Percentiles rank a stretch among this genome's conserved stretches.
Conservation (phyloP, 108 stramenopile species). For the Poteriospumella lacustris region DNA sequence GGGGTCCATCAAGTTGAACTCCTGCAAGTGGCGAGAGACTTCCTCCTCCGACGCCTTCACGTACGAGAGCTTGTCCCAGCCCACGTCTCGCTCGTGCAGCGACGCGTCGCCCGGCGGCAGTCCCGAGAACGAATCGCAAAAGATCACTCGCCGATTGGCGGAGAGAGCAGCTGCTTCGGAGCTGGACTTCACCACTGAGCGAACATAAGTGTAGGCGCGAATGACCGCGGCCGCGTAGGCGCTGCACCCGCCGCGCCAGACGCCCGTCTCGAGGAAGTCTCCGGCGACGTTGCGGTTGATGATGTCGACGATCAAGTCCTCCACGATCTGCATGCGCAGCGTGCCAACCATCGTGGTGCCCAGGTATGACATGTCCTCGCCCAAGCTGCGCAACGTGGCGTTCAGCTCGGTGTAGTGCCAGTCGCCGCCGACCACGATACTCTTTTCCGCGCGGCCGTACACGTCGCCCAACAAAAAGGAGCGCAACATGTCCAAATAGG, state of each 20-base stretch:
- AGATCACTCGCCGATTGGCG: too few relatives aligned
- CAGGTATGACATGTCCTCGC: too few relatives aligned
- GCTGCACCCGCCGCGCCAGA: conserved; percentile 24
- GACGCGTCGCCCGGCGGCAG: conserved; percentile 31
- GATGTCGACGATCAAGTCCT: neutral
- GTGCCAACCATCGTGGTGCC: neutral
- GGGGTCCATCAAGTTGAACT: neutral
- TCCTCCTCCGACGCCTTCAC: conserved; percentile 24
- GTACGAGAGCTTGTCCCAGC: conserved; percentile 39
- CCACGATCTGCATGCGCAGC: neutral
- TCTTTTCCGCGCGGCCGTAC: too few relatives aligned
- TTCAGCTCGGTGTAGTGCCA: too few relatives aligned
- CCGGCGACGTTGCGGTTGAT: neutral
- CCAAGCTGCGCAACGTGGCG: too few relatives aligned
- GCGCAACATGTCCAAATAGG: too few relatives aligned
- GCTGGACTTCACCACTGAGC: too few relatives aligned
- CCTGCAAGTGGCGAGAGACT: conserved; percentile 1
- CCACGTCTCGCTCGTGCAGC: conserved; percentile 18
- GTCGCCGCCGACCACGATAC: too few relatives aligned
- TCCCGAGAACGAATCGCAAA: conserved; percentile 30
- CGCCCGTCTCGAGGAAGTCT: conserved; percentile 18
- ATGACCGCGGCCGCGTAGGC: conserved; percentile 18
- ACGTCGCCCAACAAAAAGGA: too few relatives aligned
- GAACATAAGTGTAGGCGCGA: neutral
- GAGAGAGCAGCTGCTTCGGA: too few relatives aligned